Conservation (phyloP, 768 basidiomycete genomes). For the Boletus fagicola region DNA sequence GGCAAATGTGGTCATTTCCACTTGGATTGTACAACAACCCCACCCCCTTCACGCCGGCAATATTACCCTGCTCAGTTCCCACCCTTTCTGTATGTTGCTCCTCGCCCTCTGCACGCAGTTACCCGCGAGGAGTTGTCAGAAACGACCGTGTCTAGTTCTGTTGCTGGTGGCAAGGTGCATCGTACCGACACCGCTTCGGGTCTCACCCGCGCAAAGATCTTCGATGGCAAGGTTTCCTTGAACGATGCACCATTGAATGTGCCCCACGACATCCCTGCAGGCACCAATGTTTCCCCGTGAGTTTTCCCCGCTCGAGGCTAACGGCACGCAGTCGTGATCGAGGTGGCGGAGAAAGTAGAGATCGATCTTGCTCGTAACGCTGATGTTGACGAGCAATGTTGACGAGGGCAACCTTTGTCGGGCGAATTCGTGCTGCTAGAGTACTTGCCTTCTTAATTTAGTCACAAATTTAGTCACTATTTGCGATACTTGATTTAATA, state of each 20-base stretch:
- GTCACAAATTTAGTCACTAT: neutral
- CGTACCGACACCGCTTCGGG: neutral
- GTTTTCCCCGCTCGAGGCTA: neutral
- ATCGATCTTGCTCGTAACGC: neutral
- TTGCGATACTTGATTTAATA: slow-evolving; percentile 1
- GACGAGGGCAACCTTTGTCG: too few species aligned
- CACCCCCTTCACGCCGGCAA: slow-evolving; percentile 19
- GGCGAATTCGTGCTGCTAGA: too few species aligned
- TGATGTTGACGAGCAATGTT: too few species aligned
- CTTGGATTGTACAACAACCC: slow-evolving; percentile 17
- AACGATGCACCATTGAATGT: too few species aligned
- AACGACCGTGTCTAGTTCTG: neutral
- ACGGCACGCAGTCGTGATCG: neutral
- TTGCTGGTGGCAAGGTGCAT: neutral
- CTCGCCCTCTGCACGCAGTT: too few species aligned
- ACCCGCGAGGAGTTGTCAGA: too few species aligned
- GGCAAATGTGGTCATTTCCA: slow-evolving; percentile 32
- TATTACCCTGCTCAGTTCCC: too few species aligned
- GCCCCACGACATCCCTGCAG: too few species aligned
- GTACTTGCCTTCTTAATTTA: neutral
- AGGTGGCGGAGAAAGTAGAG: neutral
- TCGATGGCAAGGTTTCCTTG: too few species aligned
- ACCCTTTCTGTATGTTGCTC: too few species aligned
- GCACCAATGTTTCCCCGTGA: neutral
- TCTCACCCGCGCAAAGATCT: neutral